Conservation (phyloP, 768 basidiomycete species). For the Flagelloscypha sp. region DNA sequence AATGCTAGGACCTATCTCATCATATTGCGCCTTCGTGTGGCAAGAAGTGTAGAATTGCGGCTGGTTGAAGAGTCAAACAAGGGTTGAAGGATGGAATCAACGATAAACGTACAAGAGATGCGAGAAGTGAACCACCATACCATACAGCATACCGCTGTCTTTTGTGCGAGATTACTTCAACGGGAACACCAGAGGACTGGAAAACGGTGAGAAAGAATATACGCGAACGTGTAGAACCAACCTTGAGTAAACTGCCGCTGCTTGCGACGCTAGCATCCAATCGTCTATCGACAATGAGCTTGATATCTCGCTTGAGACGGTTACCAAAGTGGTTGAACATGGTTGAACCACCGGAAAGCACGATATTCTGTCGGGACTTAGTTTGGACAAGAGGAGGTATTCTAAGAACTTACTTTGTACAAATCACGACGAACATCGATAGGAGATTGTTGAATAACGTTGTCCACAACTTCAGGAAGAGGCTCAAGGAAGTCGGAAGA, state of each 20-base stretch:
- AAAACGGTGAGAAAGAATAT: slow-evolving; percentile 3
- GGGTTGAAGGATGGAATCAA: background rate
- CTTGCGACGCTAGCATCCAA: slow-evolving; percentile 68
- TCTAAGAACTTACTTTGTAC: slow-evolving; percentile 66
- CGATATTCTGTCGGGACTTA: slow-evolving; percentile 66
- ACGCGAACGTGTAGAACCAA: slow-evolving; percentile 23
- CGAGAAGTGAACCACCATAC: slow-evolving; percentile 94
- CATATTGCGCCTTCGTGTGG: slow-evolving; percentile 91
- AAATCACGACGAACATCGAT: slow-evolving; percentile 95
- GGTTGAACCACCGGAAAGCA: slow-evolving; percentile 92
- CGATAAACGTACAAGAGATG: slow-evolving; percentile 63
- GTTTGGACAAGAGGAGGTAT: background rate
- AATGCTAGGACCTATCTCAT: slow-evolving; percentile 87
- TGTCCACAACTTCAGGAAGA: slow-evolving; percentile 91
- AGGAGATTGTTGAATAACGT: slow-evolving; percentile 90
- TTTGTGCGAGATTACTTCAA: slow-evolving; percentile 98
- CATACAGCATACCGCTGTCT: slow-evolving; percentile 96
- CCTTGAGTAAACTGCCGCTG: slow-evolving; percentile 71
- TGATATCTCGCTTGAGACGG: slow-evolving; percentile 90
- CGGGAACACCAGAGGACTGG: slow-evolving; percentile 93
- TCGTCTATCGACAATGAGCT: slow-evolving; percentile 86
- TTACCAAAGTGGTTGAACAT: slow-evolving; percentile 99
- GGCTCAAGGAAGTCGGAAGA: slow-evolving; percentile 97
- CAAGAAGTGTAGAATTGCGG: slow-evolving; percentile 94
- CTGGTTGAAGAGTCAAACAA: slow-evolving; percentile 28